These are phyloP conservation scores for Fusarium drepaniforme DNA, from an alignment of 2,329 filamentous ascomycete genomes.

Conservation along the genomic window DNA sequence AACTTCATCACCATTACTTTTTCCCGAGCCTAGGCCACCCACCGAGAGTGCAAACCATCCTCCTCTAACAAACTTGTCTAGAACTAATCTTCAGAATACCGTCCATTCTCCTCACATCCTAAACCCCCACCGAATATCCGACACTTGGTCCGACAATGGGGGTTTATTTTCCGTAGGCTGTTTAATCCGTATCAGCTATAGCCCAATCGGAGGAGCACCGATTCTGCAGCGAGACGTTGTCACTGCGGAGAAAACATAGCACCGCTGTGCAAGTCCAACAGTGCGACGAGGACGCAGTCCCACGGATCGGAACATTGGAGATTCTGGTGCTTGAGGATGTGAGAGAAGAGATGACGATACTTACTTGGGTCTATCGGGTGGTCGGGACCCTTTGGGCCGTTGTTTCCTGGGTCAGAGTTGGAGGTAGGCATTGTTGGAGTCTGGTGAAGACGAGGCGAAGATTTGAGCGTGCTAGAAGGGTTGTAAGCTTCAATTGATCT, in stretches of 20 bases:
- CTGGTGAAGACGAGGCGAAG: neutral
- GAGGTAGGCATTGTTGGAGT: constrained; percentile 20
- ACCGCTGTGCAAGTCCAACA: constrained; percentile 15
- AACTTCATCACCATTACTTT: neutral
- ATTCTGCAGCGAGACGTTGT: constrained; percentile 15
- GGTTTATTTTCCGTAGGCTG: constrained; percentile 22
- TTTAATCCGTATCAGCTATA: constrained; percentile 14
- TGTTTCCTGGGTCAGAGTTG: constrained; percentile 18
- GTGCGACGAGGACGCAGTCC: neutral
- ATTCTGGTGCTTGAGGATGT: neutral
- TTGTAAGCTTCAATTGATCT: neutral
- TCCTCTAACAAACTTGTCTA: neutral
- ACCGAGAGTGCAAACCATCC: neutral
- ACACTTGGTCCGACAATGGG: neutral
- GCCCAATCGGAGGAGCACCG: constrained; percentile 9
- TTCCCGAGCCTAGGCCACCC: neutral
- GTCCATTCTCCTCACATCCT: neutral
- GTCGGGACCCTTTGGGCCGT: constrained; percentile 1
- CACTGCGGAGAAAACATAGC: constrained; percentile 21
- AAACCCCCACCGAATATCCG: neutral
- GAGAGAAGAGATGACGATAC: neutral
- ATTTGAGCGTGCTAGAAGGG: neutral
- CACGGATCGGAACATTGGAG: neutral
- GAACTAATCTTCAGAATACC: neutral
- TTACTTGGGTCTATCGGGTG: constrained; percentile 31